phyloP scores from a whole-genome alignment of 2,329 filamentous ascomycete species.

The Capronia americana region DNA sequence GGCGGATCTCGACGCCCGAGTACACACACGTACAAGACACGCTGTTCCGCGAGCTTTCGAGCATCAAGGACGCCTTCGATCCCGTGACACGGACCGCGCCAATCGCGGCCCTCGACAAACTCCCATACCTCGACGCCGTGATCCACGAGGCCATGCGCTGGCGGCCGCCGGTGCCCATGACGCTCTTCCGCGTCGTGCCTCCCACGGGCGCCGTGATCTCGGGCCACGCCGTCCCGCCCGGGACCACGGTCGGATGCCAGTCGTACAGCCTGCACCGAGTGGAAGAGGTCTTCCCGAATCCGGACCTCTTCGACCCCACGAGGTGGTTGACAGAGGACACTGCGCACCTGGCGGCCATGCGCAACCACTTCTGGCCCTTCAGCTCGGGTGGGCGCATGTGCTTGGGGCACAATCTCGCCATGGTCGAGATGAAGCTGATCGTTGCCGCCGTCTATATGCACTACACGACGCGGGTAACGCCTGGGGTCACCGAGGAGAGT shows the following conservation, averaged over 20 bases:
- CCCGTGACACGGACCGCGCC: conserved; percentile 14
- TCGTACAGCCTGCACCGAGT: conserved; percentile 60
- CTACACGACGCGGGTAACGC: conserved; percentile 55
- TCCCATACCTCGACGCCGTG: conserved; percentile 55
- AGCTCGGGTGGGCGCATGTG: conserved; percentile 58
- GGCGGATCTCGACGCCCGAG: conserved; percentile 68
- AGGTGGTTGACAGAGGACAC: conserved; percentile 56
- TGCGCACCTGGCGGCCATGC: conserved; percentile 51
- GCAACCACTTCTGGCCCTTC: conserved; percentile 58
- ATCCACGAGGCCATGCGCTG: conserved; percentile 58
- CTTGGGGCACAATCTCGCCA: conserved; percentile 53
- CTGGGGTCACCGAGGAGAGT: conserved; percentile 22
- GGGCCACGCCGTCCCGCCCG: conserved; percentile 45
- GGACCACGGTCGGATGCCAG: conserved; percentile 49
- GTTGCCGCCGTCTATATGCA: conserved; percentile 73
- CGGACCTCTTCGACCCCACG: conserved; percentile 55
- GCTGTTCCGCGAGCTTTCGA: conserved; percentile 52
- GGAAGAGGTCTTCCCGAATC: conserved; percentile 54
- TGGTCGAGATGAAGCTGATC: conserved; percentile 73
- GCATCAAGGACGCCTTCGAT: conserved; percentile 37
- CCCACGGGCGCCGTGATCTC: conserved; percentile 49
- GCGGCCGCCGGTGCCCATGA: conserved; percentile 50
- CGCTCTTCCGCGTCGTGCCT: conserved; percentile 41
- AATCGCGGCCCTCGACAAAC: conserved; percentile 42
- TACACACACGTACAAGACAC: conserved; percentile 53